Conservation (phyloP, 169 alveolate genomes). For the Plasmodium vinckei region DNA sequence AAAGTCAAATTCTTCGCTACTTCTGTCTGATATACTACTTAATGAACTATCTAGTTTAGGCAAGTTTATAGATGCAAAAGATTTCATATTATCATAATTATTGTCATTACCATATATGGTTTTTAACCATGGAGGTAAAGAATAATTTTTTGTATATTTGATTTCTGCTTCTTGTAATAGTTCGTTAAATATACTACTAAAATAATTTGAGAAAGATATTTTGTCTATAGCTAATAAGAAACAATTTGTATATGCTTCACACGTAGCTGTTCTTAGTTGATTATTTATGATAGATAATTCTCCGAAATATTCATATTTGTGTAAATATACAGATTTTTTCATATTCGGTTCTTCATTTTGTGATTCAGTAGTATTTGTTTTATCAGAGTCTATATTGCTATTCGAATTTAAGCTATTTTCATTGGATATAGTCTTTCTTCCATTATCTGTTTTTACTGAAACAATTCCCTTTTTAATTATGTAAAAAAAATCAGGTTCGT, state of each 20-base stretch:
- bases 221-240: conserved; percentile 74
- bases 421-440: not conserved
- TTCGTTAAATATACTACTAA: conserved; percentile 59
- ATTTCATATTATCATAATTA: conserved; percentile 6
- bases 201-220: conserved; percentile 26
- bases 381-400: not conserved
- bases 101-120: conserved; percentile 46
- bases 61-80: conserved; percentile 26
- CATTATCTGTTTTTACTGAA: conserved; percentile 34
- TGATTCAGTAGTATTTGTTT: not conserved
- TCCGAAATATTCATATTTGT: conserved; percentile 75
- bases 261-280: conserved; percentile 71
- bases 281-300: conserved; percentile 71
- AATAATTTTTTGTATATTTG: conserved; percentile 57
- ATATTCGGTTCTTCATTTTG: not conserved
- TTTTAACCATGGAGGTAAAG: conserved; percentile 72
- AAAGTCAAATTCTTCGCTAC: conserved; percentile 57
- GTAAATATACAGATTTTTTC: conserved; percentile 23
- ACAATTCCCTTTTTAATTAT: conserved; percentile 69
- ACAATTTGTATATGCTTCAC: conserved; percentile 76
- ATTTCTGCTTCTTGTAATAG: conserved; percentile 67
- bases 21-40: conserved; percentile 52
- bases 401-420: not conserved
- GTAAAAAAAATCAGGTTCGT: conserved; percentile 60
- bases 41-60: conserved; percentile 43